phyloP scores from a whole-genome alignment of 106 monocot species.

The Allium sativum region DNA sequence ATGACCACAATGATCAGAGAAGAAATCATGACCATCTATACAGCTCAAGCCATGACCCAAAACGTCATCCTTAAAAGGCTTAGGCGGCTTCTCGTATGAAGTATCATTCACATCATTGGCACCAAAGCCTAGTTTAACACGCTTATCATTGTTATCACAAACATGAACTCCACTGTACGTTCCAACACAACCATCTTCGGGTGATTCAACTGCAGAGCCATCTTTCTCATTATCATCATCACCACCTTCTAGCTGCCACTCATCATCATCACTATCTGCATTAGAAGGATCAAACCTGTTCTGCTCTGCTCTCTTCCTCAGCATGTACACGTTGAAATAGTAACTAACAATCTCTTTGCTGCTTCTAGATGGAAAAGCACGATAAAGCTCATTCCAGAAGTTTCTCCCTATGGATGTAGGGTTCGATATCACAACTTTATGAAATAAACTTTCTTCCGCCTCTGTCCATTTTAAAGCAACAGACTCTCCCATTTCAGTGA shows the following conservation, averaged over 20 bases:
- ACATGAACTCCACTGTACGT: not conserved
- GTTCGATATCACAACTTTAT: conserved; percentile 48
- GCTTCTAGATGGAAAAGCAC: conserved; percentile 26
- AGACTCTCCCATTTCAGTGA: conserved; percentile 74
- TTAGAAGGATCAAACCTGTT: conserved; percentile 47
- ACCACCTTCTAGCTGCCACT: conserved; percentile 34
- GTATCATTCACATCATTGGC: conserved; percentile 31
- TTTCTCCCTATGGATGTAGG: conserved; percentile 67
- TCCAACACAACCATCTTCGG: not conserved
- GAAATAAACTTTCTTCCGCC: conserved; percentile 69
- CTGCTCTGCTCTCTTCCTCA: conserved; percentile 71
- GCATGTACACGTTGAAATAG: conserved; percentile 87
- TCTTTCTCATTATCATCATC: conserved; percentile 17
- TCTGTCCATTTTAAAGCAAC: conserved; percentile 67
- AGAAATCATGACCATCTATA: not conserved
- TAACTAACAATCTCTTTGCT: conserved; percentile 54
- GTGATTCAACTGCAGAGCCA: conserved; percentile 51
- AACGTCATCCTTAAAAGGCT: not conserved
- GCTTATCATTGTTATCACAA: not conserved
- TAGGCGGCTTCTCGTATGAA: conserved; percentile 43
- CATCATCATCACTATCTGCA: conserved; percentile 85
- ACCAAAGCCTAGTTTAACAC: too few relatives aligned
- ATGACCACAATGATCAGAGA: conserved; percentile 16
- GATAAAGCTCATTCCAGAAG: conserved; percentile 46
- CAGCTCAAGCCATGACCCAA: not conserved